These are phyloP conservation scores for Pseudozyma sp. DNA, from an alignment of 1,284 basidiomycete genomes.

Conservation along the genomic window DNA sequence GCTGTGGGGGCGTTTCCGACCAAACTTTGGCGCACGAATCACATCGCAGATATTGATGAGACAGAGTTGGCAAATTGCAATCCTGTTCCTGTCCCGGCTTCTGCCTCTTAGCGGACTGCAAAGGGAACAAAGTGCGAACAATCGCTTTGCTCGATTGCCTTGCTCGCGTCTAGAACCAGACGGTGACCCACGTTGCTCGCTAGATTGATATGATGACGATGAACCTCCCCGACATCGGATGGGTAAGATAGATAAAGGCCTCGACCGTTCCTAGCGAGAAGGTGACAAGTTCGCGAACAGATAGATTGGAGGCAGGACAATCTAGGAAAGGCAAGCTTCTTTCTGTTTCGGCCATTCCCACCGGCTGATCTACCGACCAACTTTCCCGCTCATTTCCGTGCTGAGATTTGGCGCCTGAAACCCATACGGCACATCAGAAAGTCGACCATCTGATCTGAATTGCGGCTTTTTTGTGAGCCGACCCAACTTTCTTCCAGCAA, in stretches of 20 bases:
- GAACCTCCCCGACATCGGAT: too few relatives aligned
- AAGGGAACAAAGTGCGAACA: neutral
- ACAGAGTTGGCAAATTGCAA: neutral
- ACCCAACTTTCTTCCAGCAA: neutral
- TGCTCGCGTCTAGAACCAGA: too few relatives aligned
- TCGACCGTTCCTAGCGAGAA: neutral
- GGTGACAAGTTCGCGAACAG: neutral
- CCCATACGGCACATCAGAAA: slow-evolving; percentile 3
- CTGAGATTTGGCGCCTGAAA: neutral
- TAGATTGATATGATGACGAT: too few relatives aligned
- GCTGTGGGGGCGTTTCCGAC: neutral
- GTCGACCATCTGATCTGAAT: neutral
- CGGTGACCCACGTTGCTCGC: too few relatives aligned
- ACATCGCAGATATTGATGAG: neutral
- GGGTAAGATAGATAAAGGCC: neutral
- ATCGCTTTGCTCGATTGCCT: too few relatives aligned
- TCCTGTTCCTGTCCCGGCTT: neutral
- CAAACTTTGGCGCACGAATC: slow-evolving; percentile 3
- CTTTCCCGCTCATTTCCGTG: slow-evolving; percentile 10
- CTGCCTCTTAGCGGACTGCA: neutral
- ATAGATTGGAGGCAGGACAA: neutral
- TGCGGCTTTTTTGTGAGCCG: too few relatives aligned
- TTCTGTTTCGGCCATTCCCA: slow-evolving; percentile 1
- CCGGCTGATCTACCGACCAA: slow-evolving; percentile 4
- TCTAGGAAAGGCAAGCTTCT: neutral